Evolutionary conservation across 1,284 basidiomycete species (phyloP), one percentile per base, ranked within the genome.

Genomic region (Boletus subluridellus): DNA sequence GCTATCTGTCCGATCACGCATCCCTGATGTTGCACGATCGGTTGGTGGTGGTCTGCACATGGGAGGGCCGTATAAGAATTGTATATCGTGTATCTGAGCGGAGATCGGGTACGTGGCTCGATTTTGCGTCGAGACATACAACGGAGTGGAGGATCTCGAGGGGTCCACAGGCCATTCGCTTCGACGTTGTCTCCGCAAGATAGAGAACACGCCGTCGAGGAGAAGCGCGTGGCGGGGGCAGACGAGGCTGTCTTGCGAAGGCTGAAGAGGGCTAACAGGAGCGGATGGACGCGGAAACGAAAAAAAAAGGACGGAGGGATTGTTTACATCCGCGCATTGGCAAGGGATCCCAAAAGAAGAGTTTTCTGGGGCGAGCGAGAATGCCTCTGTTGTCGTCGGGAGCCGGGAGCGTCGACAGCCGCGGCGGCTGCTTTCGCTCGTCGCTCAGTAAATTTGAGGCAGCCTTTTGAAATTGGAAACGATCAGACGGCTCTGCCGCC

Each of bases 291-390:
- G 67, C 72, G 62, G 69, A 72, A 67, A 67, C 57, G 62, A 60
- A 68, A 70, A 64, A 57, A 57, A 57, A 55, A 58, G 35, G 54
- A 54, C 60, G 60, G 55, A 60, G 52, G 52, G 44, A 60, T 52
- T 51, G 61, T 63, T 71, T 70, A 57, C 71, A 73, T 74, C 69
- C 69, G 72, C 61, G 30, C 61, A 69, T 52, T 62, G 65, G 60
- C 63, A 63, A 57, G 59, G 50, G 52, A 63, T 65, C 54, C 59
- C 58, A 59, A 69, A 32, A 51, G 47, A 46, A 57, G 61, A 47
- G 45, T 60, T 62, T 64, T 64, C 55, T 61, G 44, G 58, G 63
- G 62, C 56, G 67, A 63, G 55, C 52, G 44, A 53, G 57, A 45
- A 42, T 35, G 32, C 24, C 54, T 66, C 53, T 63, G 63, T 58